Evolutionary conservation across 2,329 filamentous ascomycete species (phyloP).

Genomic region (Calonectria multiphialidica): DNA sequence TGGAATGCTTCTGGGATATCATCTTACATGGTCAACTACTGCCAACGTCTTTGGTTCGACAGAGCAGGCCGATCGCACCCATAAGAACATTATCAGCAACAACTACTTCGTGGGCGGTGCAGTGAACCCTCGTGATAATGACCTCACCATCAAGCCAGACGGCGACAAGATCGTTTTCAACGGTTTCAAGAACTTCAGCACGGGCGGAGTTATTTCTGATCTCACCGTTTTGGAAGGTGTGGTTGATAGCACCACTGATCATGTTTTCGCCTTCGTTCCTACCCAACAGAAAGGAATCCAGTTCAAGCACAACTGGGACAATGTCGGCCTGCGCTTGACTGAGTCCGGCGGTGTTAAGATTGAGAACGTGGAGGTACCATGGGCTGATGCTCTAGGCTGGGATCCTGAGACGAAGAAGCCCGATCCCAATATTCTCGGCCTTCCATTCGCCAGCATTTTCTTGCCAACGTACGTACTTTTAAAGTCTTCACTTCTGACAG

Average conservation of each 20-base stretch:
- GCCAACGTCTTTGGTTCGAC: conserved; percentile 70
- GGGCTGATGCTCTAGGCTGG: conserved; percentile 74
- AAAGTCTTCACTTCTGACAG: neutral
- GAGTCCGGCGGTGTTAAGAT: conserved; percentile 75
- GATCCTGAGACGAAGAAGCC: conserved; percentile 62
- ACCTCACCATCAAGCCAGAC: conserved; percentile 67
- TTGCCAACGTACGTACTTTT: conserved; percentile 62
- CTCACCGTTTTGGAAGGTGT: conserved; percentile 75
- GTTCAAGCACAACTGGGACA: conserved; percentile 74
- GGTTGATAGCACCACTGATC: conserved; percentile 66
- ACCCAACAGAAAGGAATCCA: conserved; percentile 69
- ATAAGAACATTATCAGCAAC: conserved; percentile 70
- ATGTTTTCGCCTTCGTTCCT: conserved; percentile 72
- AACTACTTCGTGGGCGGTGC: conserved; percentile 76
- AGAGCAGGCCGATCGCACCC: conserved; percentile 68
- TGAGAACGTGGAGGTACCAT: conserved; percentile 66
- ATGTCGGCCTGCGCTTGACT: conserved; percentile 71
- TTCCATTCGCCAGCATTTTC: conserved; percentile 68
- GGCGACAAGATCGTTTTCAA: conserved; percentile 70
- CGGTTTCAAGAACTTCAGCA: conserved; percentile 76
- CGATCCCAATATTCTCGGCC: conserved; percentile 59
- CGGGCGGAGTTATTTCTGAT: conserved; percentile 75
- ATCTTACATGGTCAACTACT: conserved; percentile 73
- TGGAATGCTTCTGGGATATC: conserved; percentile 75
- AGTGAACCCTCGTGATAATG: conserved; percentile 74